Base-by-base conservation (phyloP, 2,329 filamentous ascomycete genomes). In the Clarireedia hainanense region DNA sequence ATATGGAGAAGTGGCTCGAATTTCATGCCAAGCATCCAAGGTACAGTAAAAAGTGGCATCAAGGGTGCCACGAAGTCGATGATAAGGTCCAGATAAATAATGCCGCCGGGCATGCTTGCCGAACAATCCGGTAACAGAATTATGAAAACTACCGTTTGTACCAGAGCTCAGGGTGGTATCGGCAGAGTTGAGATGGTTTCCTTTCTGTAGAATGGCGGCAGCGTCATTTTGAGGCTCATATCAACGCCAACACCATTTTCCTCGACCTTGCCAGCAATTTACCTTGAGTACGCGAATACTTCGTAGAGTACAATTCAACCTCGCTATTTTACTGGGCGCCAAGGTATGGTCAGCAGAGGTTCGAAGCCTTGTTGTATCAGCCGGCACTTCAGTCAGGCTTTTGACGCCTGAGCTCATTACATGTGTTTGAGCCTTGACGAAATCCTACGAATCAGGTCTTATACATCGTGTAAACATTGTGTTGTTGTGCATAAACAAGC, bases 1-100 rank as follows among this genome's bases (percentile, higher is more conserved):
- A 56, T 27, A 50, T 17, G 52, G 52, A 54, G 52, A 54, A 54
- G 17, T 27, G 40, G 20, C n/a, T 49, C 51, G 43, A 36, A 45
- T 37, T 27, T 24, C 15, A 6, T 24, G 52, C 34, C 52, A 49
- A 55, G 37, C 2, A 40, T 23, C 40, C 24, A 42, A 36, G 52
- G 52, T 36, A 27, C 15, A 12, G 4, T 45, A 45, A 9, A 20
- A 50, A 27, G 23, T 15, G 27, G 9, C 20, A 43, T 30, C 53
- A 52, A 50, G 53, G 53, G 48, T 52, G 48, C 48, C 53, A 56
- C 47, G 53, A 56, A 56, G 40, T 56, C 53, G 27, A 55, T 36
- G 52, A 55, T 55, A 56, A 56, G 39, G 47, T 39, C 53, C 30
- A 34, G 30, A 51, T 36, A 43, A 37, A 50, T 39, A 51, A 45